phyloP scores from a whole-genome alignment of 148 eudicot species.

The Spergularia marina region DNA sequence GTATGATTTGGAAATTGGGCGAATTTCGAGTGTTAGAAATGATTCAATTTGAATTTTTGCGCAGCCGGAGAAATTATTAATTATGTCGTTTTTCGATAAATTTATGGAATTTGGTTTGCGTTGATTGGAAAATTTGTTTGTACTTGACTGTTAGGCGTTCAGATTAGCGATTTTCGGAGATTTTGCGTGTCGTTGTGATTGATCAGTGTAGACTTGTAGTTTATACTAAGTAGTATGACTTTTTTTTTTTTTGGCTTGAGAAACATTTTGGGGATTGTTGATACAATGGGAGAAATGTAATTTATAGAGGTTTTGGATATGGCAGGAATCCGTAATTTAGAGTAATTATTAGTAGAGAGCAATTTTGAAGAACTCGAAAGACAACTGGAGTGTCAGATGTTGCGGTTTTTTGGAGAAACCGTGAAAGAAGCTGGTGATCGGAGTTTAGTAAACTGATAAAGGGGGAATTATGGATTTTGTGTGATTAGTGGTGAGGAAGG shows the following conservation, averaged over 20 bases:
- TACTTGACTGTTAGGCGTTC: background rate
- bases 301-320: too few species aligned
- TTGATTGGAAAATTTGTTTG: background rate
- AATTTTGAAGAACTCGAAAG: background rate
- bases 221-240: too few species aligned
- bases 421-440: background rate
- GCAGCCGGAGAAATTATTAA: too few species aligned
- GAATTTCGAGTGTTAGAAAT: background rate
- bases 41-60: background rate
- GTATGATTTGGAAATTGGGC: slow-evolving; percentile 1
- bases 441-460: background rate
- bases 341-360: background rate
- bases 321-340: too few species aligned
- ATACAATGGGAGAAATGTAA: too few species aligned
- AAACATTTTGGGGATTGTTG: too few species aligned
- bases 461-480: background rate
- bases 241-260: too few species aligned
- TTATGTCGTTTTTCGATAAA: background rate
- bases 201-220: too few species aligned
- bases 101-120: background rate
- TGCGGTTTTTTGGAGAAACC: background rate
- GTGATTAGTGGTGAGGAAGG: too few species aligned
- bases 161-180: background rate
- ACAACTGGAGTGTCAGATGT: background rate
- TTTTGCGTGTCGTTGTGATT: background rate